Percentiles rank a stretch among this genome's conserved stretches.
phyloP scores from a whole-genome alignment of 2,329 filamentous ascomycete genomes.

The Colletotrichum abscissum region DNA sequence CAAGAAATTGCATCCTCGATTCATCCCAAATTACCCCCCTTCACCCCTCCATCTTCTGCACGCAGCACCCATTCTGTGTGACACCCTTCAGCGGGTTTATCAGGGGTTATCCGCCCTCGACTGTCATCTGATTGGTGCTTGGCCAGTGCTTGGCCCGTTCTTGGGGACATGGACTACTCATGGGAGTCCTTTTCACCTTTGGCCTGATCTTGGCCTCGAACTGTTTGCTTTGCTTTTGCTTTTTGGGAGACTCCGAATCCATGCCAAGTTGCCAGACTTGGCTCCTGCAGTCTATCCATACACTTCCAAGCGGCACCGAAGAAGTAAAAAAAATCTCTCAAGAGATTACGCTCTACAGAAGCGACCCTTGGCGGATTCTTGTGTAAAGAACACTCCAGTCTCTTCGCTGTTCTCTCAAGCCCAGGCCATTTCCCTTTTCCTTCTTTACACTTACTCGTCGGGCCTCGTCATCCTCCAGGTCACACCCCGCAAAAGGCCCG shows the following conservation, averaged over 20 bases:
- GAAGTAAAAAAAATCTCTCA: not conserved
- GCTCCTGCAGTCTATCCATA: not conserved
- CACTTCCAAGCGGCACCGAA: not conserved
- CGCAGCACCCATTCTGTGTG: not conserved
- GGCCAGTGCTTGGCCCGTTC: slow-evolving; percentile 23
- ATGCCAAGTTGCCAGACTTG: not conserved
- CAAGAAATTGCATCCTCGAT: slow-evolving; percentile 27
- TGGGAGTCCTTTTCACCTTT: not conserved
- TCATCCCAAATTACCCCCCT: slow-evolving; percentile 17
- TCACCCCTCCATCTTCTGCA: not conserved
- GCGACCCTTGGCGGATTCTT: not conserved
- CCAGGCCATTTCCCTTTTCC: not conserved
- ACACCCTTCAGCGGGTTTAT: slow-evolving; percentile 7
- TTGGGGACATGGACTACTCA: not conserved
- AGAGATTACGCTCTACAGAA: not conserved
- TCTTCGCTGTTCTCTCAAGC: not conserved
- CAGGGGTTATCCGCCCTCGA: slow-evolving; percentile 21
- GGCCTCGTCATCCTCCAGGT: not conserved
- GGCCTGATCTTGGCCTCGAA: not conserved
- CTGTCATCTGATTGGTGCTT: slow-evolving; percentile 32
- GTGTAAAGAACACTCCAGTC: not conserved
- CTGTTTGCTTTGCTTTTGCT: not conserved
- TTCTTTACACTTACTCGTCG: too few species aligned
- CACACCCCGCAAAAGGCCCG: slow-evolving; percentile 13
- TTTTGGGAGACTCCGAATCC: not conserved